Evolutionary conservation across 208 protist species (phyloP), one percentile per base, ranked within the genome.

Genomic region (Histomonas meleagridis): DNA sequence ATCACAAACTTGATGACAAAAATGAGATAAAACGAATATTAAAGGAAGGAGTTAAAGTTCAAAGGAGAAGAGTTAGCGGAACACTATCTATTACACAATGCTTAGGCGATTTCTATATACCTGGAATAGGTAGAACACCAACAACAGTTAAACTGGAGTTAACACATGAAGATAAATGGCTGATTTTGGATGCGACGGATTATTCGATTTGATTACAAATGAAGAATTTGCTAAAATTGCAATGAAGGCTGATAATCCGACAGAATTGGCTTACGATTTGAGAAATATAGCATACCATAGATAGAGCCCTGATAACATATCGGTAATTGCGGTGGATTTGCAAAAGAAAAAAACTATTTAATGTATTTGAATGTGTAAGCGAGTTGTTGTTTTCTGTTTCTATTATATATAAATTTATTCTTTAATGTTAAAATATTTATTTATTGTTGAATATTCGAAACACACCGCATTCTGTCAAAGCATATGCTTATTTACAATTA

Each of bases 1-100:
- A 91, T 51, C 86, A 91, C 43, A 91, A 91, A 43, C 86, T 53
- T 9, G 69, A 48, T 49, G 86, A 91, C 28, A 38, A 14, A 49
- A 60, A 18, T 49, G 86, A 70, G 26, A 55, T 55, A 5, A 90
- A 55, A 21, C 40, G 38, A 12, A 62, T 90, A 23, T 43, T 62
- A 62, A 48, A 90, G 26, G 48, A 55, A 18, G 4, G 53, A 2
- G n/a, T 14, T 26, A 62, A 38, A 10, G 49, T 90, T 40, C 18
- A 16, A 16, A n/a, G n/a, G 16, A n/a, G 28, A 16, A 32, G 79
- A 90, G 48, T 40, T 38, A 14, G 32, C 26, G 79, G 79, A 90
- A 90, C 62, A 40, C 38, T 90, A 26, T 43, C 79, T 12, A 62
- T 90, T n/a, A 48, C 40, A 9, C 1, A 48, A 43, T 46, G 48